These are phyloP conservation scores for Arthroderma uncinatum DNA, from an alignment of 2,329 filamentous ascomycete genomes.

Conservation along the genomic window DNA sequence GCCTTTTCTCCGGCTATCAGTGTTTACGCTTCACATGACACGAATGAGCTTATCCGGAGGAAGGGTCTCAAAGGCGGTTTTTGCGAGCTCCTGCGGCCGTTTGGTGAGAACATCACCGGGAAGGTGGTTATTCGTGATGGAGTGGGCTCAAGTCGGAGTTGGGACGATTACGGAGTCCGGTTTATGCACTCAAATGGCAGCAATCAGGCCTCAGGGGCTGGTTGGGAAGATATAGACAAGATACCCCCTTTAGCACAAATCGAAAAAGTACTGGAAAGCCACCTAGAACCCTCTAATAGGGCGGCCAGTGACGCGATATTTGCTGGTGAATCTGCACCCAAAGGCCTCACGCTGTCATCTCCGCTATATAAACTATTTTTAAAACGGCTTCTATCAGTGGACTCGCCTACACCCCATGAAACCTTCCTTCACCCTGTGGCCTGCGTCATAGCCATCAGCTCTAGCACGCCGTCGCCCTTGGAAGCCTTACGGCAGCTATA, in stretches of 20 bases:
- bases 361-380: constrained; percentile 81
- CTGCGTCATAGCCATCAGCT: constrained; percentile 90
- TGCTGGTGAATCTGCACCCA: constrained; percentile 22
- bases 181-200: constrained; percentile 58
- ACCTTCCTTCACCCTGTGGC: constrained; percentile 92
- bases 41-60: constrained; percentile 62
- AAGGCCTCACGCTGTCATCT: constrained; percentile 43
- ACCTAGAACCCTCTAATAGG: constrained; percentile 63
- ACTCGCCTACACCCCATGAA: constrained; percentile 72
- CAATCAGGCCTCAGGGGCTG: not conserved
- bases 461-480: constrained; percentile 69
- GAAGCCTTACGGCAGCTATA: constrained; percentile 79
- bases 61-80: constrained; percentile 80
- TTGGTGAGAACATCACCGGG: constrained; percentile 76
- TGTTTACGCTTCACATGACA: constrained; percentile 76
- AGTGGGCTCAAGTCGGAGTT: constrained; percentile 66
- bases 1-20: constrained; percentile 84
- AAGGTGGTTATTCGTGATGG: constrained; percentile 88
- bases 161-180: constrained; percentile 82
- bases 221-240: constrained; percentile 20
- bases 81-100: constrained; percentile 76
- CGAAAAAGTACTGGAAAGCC: constrained; percentile 68
- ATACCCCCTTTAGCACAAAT: constrained; percentile 45
- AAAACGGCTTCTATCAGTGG: constrained; percentile 66
- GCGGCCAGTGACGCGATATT: constrained; percentile 19